phyloP scores from a whole-genome alignment of 1,284 basidiomycete genomes.

The Rhodofomes roseus region DNA sequence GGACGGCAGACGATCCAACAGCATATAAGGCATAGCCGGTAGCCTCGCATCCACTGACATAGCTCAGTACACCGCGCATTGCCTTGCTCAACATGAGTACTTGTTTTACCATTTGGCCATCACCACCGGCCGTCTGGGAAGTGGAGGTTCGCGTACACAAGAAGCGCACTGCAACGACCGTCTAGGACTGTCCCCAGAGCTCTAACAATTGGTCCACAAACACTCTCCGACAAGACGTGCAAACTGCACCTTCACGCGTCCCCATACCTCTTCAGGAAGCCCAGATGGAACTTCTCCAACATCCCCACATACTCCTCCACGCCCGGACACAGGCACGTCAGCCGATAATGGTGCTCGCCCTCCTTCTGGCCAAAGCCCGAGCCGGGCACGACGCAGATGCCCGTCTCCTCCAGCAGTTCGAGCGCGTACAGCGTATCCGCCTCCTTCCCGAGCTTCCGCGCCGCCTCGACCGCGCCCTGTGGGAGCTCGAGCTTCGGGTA shows the following conservation, averaged over 20 bases:
- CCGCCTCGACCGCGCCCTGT: constrained; percentile 68
- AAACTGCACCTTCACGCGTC: too few relatives aligned
- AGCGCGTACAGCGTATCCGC: constrained; percentile 89
- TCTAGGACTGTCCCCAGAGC: too few relatives aligned
- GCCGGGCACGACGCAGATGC: constrained; percentile 91
- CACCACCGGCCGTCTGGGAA: too few relatives aligned
- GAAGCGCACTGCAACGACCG: too few relatives aligned
- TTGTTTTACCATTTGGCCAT: too few relatives aligned
- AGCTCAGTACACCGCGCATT: too few relatives aligned
- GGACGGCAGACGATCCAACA: too few relatives aligned
- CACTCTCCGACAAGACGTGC: too few relatives aligned
- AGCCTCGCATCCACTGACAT: too few relatives aligned
- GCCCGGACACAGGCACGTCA: constrained; percentile 86
- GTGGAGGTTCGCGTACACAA: too few relatives aligned
- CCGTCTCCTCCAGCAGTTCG: constrained; percentile 80
- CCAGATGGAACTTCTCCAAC: constrained; percentile 80
- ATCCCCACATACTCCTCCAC: constrained; percentile 88
- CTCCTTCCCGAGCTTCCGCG: constrained; percentile 66
- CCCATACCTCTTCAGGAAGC: constrained; percentile 71
- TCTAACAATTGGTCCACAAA: neutral
- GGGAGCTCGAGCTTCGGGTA: constrained; percentile 78
- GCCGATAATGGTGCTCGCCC: constrained; percentile 83
- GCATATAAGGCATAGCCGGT: too few relatives aligned
- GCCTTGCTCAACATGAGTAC: too few relatives aligned
- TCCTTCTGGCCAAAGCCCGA: constrained; percentile 90